Conservation (phyloP, 371 early-diverging fungal species). For the Syncephalastrum monosporum region DNA sequence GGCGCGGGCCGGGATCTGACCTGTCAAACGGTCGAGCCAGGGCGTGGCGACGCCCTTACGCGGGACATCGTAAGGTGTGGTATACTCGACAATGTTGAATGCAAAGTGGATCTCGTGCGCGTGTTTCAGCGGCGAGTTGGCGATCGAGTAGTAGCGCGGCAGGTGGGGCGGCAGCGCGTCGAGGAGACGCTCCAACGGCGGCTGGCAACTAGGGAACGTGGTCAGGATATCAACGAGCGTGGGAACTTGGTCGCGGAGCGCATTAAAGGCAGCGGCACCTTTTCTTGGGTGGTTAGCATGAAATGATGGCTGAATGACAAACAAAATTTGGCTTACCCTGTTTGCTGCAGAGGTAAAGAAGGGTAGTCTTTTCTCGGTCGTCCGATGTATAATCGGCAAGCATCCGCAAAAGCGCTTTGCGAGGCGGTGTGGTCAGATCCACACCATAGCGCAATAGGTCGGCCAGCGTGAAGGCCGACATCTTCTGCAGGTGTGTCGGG, state of each 20-base stretch:
- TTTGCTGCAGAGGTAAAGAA: constrained; percentile 78
- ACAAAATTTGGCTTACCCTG: constrained; percentile 49
- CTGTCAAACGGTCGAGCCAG: constrained; percentile 70
- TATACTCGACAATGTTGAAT: constrained; percentile 85
- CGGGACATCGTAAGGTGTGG: constrained; percentile 36
- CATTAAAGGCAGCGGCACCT: constrained; percentile 66
- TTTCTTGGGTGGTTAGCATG: background rate
- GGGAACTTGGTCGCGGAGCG: constrained; percentile 65
- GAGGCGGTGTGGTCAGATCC: constrained; percentile 73
- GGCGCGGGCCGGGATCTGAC: constrained; percentile 31
- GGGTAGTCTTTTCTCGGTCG: constrained; percentile 61
- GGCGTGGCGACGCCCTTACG: constrained; percentile 81
- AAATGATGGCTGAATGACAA: background rate
- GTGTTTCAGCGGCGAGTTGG: constrained; percentile 61
- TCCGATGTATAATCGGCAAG: constrained; percentile 77
- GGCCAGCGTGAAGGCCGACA: constrained; percentile 43
- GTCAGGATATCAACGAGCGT: constrained; percentile 75
- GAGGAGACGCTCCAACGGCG: constrained; percentile 66
- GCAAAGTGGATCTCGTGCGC: constrained; percentile 64
- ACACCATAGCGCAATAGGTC: constrained; percentile 69
- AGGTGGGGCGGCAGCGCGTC: constrained; percentile 75
- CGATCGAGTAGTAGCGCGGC: constrained; percentile 88
- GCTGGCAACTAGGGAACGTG: constrained; percentile 72
- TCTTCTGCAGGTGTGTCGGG: constrained; percentile 63
- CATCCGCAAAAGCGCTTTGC: constrained; percentile 79